Evolutionary conservation across 768 basidiomycete species (phyloP).

Genomic region (Kwoniella europaea): DNA sequence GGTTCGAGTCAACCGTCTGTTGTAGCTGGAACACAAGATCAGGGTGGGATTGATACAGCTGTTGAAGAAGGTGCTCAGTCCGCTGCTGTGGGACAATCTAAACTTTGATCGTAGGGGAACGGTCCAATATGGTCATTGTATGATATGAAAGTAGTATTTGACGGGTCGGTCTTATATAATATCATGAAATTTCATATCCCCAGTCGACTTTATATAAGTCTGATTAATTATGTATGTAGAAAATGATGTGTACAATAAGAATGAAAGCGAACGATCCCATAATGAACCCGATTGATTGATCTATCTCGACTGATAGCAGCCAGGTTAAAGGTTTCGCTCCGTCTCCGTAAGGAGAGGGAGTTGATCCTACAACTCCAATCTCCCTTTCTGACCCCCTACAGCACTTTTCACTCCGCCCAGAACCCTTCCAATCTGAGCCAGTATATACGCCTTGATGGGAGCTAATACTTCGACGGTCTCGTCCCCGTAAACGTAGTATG

Average conservation of each 20-base stretch:
- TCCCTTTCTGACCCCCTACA: conserved; percentile 10
- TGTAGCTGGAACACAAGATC: conserved; percentile 9
- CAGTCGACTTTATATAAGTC: neutral
- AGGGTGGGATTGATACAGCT: neutral
- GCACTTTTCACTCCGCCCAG: conserved; percentile 20
- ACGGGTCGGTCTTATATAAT: neutral
- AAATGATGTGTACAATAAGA: neutral
- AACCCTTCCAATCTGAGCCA: conserved; percentile 8
- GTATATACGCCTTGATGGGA: conserved; percentile 29
- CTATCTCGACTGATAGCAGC: neutral
- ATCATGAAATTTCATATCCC: neutral
- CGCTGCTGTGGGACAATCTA: neutral
- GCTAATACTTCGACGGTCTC: conserved; percentile 52
- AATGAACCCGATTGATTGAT: neutral
- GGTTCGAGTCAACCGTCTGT: neutral
- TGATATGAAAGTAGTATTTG: neutral
- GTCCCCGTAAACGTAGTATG: conserved; percentile 70
- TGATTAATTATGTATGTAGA: conserved; percentile 11
- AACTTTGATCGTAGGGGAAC: neutral
- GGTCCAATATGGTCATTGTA: no score
- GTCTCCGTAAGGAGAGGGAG: neutral
- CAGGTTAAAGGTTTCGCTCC: neutral
- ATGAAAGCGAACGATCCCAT: no score
- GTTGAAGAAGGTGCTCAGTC: conserved; percentile 15
- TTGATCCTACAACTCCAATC: conserved; percentile 18